Base-by-base conservation (phyloP, 208 protist genomes). In the Porcisia deanei region DNA sequence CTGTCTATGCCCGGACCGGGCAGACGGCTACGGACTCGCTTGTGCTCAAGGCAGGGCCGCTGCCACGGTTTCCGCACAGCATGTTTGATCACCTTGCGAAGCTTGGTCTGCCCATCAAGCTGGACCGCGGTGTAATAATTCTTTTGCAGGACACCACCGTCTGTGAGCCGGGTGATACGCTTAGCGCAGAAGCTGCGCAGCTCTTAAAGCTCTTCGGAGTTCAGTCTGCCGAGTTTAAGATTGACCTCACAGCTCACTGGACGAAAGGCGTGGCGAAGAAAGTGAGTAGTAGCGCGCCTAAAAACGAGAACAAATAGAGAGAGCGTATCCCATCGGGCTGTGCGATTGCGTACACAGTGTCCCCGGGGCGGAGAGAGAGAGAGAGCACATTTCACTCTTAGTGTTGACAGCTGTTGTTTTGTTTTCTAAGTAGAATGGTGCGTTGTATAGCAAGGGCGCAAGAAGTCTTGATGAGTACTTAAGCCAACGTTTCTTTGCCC, bases 21-120 rank as follows among this genome's bases (percentile, higher is more conserved):
- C 87, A 90, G 76, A 82, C 81, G 52, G 93, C 95, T 25, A 93
- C 90, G 16, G 73, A 87, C 66, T 82, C 86, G 52, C 81, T 98
- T 25, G 83, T 88, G 52, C 85, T 98, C 47, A 85, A 88, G 54
- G 90, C 85, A 0, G 95, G 93, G 1, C 83, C 89, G 20, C 82
- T 98, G 45, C 84, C 89, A 55, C 90, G 97, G 84, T 98, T 99
- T 76, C 89, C 95, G 30, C 92, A 98, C 88, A 93, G 85, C 81
- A 97, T 98, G 93, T 97, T 98, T 52, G 88, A 96, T 58, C 89
- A 97, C 76, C 84, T 99, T 6, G 84, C 95, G 53, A 89, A 91
- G 77, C 88, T 99, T 1, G 97, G 97, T 2, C 90, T 99, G 3
- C 91, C 92, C 30, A 96, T 98, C 37, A 90, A 92, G 75, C 85